Evolutionary conservation across 306 rosid genomes (phyloP).

Genomic region (Cicer bijugum): DNA sequence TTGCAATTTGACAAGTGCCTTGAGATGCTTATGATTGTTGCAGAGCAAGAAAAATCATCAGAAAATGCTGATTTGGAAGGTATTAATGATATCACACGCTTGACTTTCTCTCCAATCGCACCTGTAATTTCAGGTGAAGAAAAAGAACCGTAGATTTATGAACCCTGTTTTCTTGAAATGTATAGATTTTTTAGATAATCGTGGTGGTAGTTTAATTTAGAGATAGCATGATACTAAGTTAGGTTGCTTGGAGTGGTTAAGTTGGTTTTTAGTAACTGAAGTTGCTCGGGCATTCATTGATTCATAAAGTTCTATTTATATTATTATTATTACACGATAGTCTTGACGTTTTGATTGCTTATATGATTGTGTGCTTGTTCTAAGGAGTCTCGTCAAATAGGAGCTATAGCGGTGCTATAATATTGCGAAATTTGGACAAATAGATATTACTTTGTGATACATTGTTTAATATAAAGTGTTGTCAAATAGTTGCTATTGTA

Average conservation of each 20-base stretch:
- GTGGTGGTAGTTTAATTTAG: slow-evolving; percentile 16
- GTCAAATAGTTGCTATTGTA: no score
- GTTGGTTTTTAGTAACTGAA: slow-evolving; percentile 57
- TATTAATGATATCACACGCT: slow-evolving; percentile 34
- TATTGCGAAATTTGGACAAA: no score
- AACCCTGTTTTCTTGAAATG: slow-evolving; percentile 41
- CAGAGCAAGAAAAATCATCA: slow-evolving; percentile 74
- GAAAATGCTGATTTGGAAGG: slow-evolving; percentile 44
- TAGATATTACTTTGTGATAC: no score
- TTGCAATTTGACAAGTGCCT: slow-evolving; percentile 86
- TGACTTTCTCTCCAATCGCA: slow-evolving; percentile 36
- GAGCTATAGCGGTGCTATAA: no score
- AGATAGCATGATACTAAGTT: slow-evolving; percentile 11
- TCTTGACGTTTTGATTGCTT: slow-evolving; percentile 24
- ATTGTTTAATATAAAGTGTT: no score
- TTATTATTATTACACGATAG: neutral
- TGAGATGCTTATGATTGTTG: slow-evolving; percentile 84
- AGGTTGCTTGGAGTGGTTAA: slow-evolving; percentile 49
- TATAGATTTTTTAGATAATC: slow-evolving; percentile 27
- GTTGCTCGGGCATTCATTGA: slow-evolving; percentile 52
- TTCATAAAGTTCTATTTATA: slow-evolving; percentile 37
- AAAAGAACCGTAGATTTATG: slow-evolving; percentile 39
- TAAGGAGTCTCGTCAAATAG: neutral
- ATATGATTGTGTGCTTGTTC: slow-evolving; percentile 8
- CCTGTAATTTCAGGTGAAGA: slow-evolving; percentile 45